A percentile compares a stretch with the other conserved stretches of the same genome.
phyloP scores from a whole-genome alignment of 2,329 filamentous ascomycete species.

The Akanthomyces lecanii region DNA sequence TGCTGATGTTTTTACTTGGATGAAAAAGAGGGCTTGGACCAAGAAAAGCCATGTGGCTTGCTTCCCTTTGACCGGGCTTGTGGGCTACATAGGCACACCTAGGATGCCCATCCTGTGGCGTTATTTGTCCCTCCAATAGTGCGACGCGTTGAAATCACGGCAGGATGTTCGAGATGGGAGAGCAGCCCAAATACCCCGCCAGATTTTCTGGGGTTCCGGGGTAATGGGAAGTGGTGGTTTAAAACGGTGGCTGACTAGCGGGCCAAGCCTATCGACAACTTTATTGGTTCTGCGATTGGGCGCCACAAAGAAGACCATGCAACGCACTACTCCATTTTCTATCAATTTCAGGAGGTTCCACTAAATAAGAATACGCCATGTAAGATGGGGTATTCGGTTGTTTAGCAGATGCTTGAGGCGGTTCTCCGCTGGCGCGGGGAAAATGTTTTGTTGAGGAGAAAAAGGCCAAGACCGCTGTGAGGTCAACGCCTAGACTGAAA shows the following conservation, averaged over 20 bases:
- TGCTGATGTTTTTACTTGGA: not conserved
- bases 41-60: not conserved
- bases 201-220: slow-evolving; percentile 7
- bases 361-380: not conserved
- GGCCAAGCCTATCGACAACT: slow-evolving; percentile 13
- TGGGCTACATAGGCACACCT: not conserved
- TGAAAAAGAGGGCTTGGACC: not conserved
- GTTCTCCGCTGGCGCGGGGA: not conserved
- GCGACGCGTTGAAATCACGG: no score
- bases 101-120: not conserved
- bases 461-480: not conserved
- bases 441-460: not conserved
- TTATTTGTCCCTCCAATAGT: not conserved
- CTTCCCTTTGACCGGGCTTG: slow-evolving; percentile 9
- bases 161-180: no score
- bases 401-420: not conserved
- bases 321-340: not conserved
- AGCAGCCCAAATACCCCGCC: no score
- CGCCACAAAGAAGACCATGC: not conserved
- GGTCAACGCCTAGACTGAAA: not conserved
- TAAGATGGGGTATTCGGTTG: not conserved
- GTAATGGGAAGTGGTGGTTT: not conserved
- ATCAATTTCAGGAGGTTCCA: not conserved
- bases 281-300: slow-evolving; percentile 11
- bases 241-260: not conserved